phyloP scores from a whole-genome alignment of 164 flowering plant genomes.

The Vitis rupestris region DNA sequence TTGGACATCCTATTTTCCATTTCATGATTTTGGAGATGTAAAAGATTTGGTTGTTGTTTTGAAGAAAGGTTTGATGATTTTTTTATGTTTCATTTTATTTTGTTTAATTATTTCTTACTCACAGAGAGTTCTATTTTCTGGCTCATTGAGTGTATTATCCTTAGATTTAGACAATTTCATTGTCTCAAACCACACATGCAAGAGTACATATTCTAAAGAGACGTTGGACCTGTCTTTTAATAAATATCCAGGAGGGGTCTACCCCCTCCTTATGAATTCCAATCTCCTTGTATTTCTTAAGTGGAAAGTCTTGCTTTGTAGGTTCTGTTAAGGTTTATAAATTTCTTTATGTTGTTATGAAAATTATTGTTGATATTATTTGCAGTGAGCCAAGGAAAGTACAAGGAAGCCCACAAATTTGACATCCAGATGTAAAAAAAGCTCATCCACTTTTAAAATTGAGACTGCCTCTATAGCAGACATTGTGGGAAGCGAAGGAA shows the following conservation, averaged over 20 bases:
- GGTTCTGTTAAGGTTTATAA: background rate
- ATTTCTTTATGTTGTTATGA: background rate
- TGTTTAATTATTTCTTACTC: too few relatives aligned
- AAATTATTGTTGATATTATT: conserved; percentile 14
- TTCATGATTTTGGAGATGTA: background rate
- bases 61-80: too few relatives aligned
- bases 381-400: conserved; percentile 55
- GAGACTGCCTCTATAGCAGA: conserved; percentile 46
- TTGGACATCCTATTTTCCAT: background rate
- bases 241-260: background rate
- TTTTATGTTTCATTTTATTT: too few relatives aligned
- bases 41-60: background rate
- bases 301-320: background rate
- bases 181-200: background rate
- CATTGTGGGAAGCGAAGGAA: conserved; percentile 38
- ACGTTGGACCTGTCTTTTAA: background rate
- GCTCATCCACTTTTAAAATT: conserved; percentile 31
- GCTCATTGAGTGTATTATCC: background rate
- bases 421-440: conserved; percentile 40
- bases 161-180: background rate
- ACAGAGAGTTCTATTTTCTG: too few relatives aligned
- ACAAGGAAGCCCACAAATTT: conserved; percentile 30
- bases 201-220: background rate
- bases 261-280: background rate
- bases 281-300: background rate